These are phyloP conservation scores for Colletotrichum lini DNA, from an alignment of 2,329 filamentous ascomycete species.

Conservation along the genomic window DNA sequence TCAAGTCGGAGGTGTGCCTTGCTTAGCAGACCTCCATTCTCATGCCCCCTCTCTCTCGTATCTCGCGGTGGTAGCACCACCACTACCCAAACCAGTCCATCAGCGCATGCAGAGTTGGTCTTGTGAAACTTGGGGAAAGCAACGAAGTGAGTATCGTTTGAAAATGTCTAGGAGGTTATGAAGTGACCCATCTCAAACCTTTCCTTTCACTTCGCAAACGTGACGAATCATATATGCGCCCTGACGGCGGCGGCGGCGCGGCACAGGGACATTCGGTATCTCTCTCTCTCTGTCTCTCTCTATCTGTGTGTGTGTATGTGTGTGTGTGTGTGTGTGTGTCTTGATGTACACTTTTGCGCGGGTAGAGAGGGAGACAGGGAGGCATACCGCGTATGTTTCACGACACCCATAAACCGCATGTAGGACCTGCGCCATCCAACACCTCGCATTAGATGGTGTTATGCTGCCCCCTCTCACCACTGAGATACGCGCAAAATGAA, in stretches of 20 bases:
- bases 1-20: not conserved
- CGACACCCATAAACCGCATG: not conserved
- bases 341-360: not conserved
- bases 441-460: constrained; percentile 5
- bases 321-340: too few species aligned
- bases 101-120: constrained; percentile 17
- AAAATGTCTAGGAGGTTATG: not conserved
- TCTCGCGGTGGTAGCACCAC: constrained; percentile 9
- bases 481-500: not conserved
- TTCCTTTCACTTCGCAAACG: not conserved
- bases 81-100: not conserved
- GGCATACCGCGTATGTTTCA: not conserved
- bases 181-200: not conserved
- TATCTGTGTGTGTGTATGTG: too few species aligned
- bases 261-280: not conserved
- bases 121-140: constrained; percentile 18
- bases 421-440: not conserved
- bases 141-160: not conserved
- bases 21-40: not conserved
- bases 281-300: not conserved
- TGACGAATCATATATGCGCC: constrained; percentile 20
- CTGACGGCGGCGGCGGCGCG: constrained; percentile 14
- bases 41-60: constrained; percentile 29
- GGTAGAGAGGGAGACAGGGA: not conserved
- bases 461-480: not conserved